Base-by-base conservation (phyloP, 2,329 filamentous ascomycete genomes). In the Fusarium camptoceras region DNA sequence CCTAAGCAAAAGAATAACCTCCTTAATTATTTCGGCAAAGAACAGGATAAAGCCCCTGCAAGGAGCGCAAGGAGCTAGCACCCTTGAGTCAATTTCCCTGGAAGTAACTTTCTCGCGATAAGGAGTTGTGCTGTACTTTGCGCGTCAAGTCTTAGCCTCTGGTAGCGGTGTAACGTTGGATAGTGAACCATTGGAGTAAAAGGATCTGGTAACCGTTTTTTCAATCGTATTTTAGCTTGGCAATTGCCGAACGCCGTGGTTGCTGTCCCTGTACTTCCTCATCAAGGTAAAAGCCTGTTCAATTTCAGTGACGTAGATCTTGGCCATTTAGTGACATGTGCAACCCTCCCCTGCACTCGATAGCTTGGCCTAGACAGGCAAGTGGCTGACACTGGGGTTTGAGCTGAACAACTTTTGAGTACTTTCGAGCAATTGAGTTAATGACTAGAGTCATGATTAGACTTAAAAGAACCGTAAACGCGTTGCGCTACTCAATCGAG, bases 11-110 rank as follows among this genome's bases (percentile, higher is more conserved):
- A 82, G 57, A 88, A 87, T 69, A 89, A 85, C 0, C 64, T 89
- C 68, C 81, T 80, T 70, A 86, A 86, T 66, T 89, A 88, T 64
- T 89, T 89, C 67, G 79, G 75, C 10, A 53, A 87, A 84, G 62
- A 24, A 18, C 20, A 50, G 49, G 42, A 37, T 10, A 37, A n/a
- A 34, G 56, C 24, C 43, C 48, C 43, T 59, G 34, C 7, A 22
- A 4, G 20, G 6, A 41, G 2, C 8, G 5, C 28, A 10, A 28
- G 27, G 6, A 24, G 41, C 20, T 43, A n/a, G 34, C 34, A 37
- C 18, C 34, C 34, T 46, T 31, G 15, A 41, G 51, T 44, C 34
- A 57, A 64, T 64, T 64, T 58, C 42, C 58, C 57, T 41, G 25
- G 9, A 18, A 42, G 18, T 42, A 27, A 41, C 18, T 42, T 8